These are phyloP conservation scores for Aspergillus bridgeri DNA, from an alignment of 495 filamentous ascomycete genomes.

Conservation along the genomic window DNA sequence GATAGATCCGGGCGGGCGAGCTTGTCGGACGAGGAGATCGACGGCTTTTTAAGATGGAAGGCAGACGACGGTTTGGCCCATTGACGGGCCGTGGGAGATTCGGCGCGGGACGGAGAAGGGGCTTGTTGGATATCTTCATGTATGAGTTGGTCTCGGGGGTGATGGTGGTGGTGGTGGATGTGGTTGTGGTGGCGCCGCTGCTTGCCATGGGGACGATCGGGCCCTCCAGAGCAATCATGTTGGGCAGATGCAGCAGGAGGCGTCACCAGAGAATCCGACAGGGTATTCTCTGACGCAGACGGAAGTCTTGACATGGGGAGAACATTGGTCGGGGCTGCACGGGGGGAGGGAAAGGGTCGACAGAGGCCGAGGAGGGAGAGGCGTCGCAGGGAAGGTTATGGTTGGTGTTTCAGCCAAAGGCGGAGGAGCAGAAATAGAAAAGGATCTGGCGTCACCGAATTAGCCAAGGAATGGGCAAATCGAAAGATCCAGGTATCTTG, in stretches of 20 bases:
- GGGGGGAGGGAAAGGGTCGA: constrained; percentile 31
- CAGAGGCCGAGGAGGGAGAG: constrained; percentile 24
- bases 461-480: constrained; percentile 16
- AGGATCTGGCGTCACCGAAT: constrained; percentile 21
- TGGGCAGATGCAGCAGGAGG: constrained; percentile 41
- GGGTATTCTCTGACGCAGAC: constrained; percentile 46
- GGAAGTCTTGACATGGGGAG: constrained; percentile 54
- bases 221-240: constrained; percentile 43
- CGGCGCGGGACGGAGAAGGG: constrained; percentile 39
- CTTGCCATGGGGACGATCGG: constrained; percentile 32
- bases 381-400: constrained; percentile 17
- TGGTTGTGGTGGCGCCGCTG: constrained; percentile 42
- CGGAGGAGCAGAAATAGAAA: constrained; percentile 12
- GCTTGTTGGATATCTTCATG: constrained; percentile 31
- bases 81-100: constrained; percentile 39
- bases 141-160: constrained; percentile 31
- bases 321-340: constrained; percentile 49
- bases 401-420: constrained; percentile 18
- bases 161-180: constrained; percentile 42
- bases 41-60: constrained; percentile 38
- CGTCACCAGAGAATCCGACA: constrained; percentile 50
- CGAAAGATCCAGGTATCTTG: constrained; percentile 15
- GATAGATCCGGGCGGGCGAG: constrained; percentile 25
- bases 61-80: constrained; percentile 31
- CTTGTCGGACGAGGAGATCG: constrained; percentile 28